phyloP scores from a whole-genome alignment of 2,329 filamentous ascomycete genomes.

The Fusarium sp. region DNA sequence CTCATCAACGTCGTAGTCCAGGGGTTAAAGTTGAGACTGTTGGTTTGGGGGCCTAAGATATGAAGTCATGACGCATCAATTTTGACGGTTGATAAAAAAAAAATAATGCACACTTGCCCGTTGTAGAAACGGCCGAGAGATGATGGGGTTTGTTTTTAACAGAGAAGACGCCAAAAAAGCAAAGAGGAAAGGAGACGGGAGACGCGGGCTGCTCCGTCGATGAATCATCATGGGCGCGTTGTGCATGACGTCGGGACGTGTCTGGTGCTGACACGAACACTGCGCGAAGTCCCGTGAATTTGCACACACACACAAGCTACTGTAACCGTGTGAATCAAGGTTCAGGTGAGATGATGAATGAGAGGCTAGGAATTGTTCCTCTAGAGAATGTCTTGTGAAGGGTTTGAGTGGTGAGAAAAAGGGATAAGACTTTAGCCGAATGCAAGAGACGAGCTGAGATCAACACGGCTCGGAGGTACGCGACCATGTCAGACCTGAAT shows the following conservation, averaged over 20 bases:
- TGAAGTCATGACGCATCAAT: constrained; percentile 12
- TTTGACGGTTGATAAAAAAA: background rate
- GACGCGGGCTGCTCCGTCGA: constrained; percentile 2
- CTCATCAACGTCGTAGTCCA: background rate
- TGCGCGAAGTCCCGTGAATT: constrained; percentile 20
- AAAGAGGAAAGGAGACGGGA: constrained; percentile 2
- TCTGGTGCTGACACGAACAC: background rate
- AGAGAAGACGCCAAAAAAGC: constrained; percentile 14
- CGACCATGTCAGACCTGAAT: background rate
- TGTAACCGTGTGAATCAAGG: background rate
- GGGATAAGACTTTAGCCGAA: background rate
- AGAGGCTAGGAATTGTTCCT: background rate
- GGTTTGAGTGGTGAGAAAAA: background rate
- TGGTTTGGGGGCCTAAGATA: background rate
- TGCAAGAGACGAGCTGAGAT: background rate
- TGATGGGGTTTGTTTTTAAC: background rate
- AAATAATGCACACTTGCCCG: background rate
- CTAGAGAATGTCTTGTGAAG: background rate
- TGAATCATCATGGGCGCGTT: constrained; percentile 30
- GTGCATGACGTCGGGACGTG: constrained; percentile 24
- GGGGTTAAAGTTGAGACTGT: background rate
- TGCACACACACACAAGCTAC: background rate
- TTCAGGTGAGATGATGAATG: background rate
- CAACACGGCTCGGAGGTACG: background rate
- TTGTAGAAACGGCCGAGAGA: background rate